Evolutionary conservation across 2,329 filamentous ascomycete genomes (phyloP).

Genomic region (Boeremia lycopersici): DNA sequence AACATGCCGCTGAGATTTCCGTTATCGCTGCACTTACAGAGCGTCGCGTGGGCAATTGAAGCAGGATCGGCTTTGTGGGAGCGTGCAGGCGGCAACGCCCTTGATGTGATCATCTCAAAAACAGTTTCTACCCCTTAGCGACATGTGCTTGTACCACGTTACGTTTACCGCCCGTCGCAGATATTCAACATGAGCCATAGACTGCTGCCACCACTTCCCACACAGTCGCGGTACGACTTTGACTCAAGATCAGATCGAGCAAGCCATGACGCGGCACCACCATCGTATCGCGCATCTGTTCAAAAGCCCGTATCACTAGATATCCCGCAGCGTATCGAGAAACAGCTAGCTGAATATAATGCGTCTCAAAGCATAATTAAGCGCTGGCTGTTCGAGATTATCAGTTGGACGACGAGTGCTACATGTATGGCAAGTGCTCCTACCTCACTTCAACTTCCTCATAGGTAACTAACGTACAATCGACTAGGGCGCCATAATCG

Average conservation of each 20-base stretch:
- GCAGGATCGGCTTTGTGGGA: no score
- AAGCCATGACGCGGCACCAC: neutral
- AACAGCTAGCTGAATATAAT: conserved; percentile 31
- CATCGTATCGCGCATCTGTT: neutral
- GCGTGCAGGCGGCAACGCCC: no score
- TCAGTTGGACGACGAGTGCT: conserved; percentile 37
- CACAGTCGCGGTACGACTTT: no score
- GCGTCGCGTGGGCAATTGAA: no score
- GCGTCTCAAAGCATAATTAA: conserved; percentile 23
- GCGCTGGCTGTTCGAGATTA: conserved; percentile 40
- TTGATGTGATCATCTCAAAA: no score
- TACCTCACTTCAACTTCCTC: neutral
- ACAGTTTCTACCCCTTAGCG: no score
- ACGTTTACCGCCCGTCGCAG: no score
- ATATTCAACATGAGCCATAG: neutral
- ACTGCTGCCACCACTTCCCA: neutral
- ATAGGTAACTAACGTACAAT: neutral
- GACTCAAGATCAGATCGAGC: no score
- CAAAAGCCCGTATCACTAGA: conserved; percentile 3
- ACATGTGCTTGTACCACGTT: no score
- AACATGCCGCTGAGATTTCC: no score
- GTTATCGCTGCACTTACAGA: no score
- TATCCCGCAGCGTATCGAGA: conserved; percentile 27
- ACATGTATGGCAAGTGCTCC: conserved; percentile 36
- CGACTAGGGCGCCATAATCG: conserved; percentile 39